phyloP scores from a whole-genome alignment of 371 early-diverging fungal species.

The Blakeslea trispora region DNA sequence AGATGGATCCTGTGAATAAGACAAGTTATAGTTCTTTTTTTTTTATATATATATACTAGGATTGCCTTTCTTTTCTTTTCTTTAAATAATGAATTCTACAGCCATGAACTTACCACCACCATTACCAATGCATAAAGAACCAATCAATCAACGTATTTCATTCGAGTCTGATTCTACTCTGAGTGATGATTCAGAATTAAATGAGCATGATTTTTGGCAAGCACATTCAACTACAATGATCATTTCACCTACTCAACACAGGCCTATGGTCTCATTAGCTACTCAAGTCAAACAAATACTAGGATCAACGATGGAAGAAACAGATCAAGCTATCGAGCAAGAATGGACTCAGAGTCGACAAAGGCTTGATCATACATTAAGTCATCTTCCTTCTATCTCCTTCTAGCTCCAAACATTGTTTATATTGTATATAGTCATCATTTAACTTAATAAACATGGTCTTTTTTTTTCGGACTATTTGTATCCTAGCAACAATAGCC shows the following conservation, averaged over 20 bases:
- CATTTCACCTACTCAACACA: slow-evolving; percentile 2
- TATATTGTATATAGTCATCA: too few relatives aligned
- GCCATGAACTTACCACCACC: not conserved
- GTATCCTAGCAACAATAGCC: too few relatives aligned
- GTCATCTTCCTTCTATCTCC: too few relatives aligned
- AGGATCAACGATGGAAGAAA: not conserved
- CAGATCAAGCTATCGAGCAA: slow-evolving; percentile 3
- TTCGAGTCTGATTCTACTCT: not conserved
- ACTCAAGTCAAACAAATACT: slow-evolving; percentile 3
- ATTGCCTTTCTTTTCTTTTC: too few relatives aligned
- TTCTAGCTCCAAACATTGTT: too few relatives aligned
- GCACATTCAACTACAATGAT: slow-evolving; percentile 7
- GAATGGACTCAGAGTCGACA: not conserved
- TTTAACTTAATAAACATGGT: too few relatives aligned
- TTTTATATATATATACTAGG: too few relatives aligned
- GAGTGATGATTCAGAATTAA: not conserved
- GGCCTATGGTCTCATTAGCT: not conserved
- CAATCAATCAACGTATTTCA: not conserved
- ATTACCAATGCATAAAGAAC: not conserved
- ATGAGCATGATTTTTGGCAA: slow-evolving; percentile 18
- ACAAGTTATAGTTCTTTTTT: too few relatives aligned
- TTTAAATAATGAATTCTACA: not conserved
- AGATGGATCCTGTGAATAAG: too few relatives aligned
- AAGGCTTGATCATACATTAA: too few relatives aligned
- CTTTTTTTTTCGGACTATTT: too few relatives aligned